Conservation (phyloP, 2,329 filamentous ascomycete genomes). For the Chrysosporium queenslandicum region DNA sequence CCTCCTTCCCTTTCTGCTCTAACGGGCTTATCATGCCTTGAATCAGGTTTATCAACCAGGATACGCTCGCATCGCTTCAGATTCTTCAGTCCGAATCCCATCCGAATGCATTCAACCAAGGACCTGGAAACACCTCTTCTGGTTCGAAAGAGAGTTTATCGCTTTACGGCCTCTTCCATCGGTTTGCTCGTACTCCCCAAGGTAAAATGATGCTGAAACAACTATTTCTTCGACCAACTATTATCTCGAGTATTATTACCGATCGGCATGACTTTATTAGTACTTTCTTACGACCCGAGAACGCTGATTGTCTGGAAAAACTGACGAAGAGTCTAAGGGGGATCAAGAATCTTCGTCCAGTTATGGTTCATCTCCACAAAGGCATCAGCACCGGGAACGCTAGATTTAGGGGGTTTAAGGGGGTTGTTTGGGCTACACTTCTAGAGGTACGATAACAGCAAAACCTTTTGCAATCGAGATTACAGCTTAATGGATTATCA, state of each 20-base stretch:
- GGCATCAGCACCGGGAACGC: constrained; percentile 53
- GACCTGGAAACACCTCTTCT: constrained; percentile 50
- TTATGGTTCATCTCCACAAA: constrained; percentile 62
- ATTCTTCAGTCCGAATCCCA: constrained; percentile 75
- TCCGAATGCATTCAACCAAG: constrained; percentile 69
- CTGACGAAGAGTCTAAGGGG: constrained; percentile 55
- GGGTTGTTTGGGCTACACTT: constrained; percentile 64
- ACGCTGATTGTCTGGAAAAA: constrained; percentile 46
- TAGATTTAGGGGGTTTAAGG: constrained; percentile 48
- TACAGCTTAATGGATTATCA: constrained; percentile 25
- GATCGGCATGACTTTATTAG: constrained; percentile 62
- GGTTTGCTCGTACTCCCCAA: constrained; percentile 65
- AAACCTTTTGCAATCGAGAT: not conserved
- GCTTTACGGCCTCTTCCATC: constrained; percentile 70
- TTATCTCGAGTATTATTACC: constrained; percentile 56
- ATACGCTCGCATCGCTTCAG: constrained; percentile 73
- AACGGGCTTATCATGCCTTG: constrained; percentile 18
- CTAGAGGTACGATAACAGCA: constrained; percentile 34
- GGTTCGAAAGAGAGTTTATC: constrained; percentile 73
- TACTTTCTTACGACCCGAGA: constrained; percentile 58
- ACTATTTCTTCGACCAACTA: constrained; percentile 68
- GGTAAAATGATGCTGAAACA: constrained; percentile 66
- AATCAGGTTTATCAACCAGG: constrained; percentile 67
- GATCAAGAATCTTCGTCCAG: constrained; percentile 63
- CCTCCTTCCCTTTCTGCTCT: not conserved